Evolutionary conservation across 371 early-diverging fungal genomes (phyloP).

Genomic region (Thermomucor indicae-seudaticae): DNA sequence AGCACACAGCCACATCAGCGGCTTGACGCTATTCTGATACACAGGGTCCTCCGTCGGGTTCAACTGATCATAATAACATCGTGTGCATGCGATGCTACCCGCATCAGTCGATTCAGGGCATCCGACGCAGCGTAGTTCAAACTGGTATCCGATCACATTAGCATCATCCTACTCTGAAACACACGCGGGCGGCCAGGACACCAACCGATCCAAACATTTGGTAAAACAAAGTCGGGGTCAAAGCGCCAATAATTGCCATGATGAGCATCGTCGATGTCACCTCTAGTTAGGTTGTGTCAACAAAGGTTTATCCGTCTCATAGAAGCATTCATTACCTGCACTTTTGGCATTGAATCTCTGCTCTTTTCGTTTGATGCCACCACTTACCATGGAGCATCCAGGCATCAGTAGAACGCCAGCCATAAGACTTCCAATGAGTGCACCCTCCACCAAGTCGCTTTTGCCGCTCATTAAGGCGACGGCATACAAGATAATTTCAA

Average conservation of each 20-base stretch:
- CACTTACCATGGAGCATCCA: slow-evolving; percentile 91
- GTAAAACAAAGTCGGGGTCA: slow-evolving; percentile 94
- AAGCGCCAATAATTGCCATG: slow-evolving; percentile 88
- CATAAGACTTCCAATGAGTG: slow-evolving; percentile 88
- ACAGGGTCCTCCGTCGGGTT: slow-evolving; percentile 80
- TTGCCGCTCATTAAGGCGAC: slow-evolving; percentile 89
- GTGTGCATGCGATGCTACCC: slow-evolving; percentile 45
- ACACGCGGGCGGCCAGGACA: not conserved
- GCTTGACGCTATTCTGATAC: slow-evolving; percentile 74
- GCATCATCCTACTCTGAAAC: slow-evolving; percentile 5
- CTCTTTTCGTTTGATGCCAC: slow-evolving; percentile 87
- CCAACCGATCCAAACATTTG: slow-evolving; percentile 81
- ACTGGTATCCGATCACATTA: slow-evolving; percentile 22
- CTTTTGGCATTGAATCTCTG: slow-evolving; percentile 92
- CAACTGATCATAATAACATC: slow-evolving; percentile 63
- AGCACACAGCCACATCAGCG: slow-evolving; percentile 89
- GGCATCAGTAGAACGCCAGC: slow-evolving; percentile 90
- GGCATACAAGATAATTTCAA: slow-evolving; percentile 91
- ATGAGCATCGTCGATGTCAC: slow-evolving; percentile 95
- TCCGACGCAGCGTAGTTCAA: slow-evolving; percentile 54
- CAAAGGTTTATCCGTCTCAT: not conserved
- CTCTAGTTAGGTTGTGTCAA: slow-evolving; percentile 26
- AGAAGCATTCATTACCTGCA: no score
- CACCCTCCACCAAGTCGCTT: slow-evolving; percentile 85
- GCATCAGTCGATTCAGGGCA: slow-evolving; percentile 37